Base-by-base conservation (phyloP, 1,284 basidiomycete species). In the Schizophyllum amplum region DNA sequence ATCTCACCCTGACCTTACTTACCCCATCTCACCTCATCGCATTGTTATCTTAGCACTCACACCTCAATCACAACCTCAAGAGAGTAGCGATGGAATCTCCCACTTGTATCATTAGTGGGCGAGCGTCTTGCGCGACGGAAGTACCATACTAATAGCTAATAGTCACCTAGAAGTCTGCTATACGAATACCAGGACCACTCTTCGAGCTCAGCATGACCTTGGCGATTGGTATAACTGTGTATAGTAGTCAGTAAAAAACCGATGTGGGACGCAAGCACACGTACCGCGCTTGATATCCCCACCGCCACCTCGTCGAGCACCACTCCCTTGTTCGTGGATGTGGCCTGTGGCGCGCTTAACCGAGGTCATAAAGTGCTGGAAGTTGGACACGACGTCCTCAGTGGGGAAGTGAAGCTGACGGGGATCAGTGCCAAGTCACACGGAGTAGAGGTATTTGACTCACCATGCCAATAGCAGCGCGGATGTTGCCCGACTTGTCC, bases 401-500 rank as follows among this genome's bases (percentile, higher is more conserved):
- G 84, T 67, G 2, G 88, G 80, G 68, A 92, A 96, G 60, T 84
- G 68, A 70, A 91, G 74, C 90, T 92, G 64, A 17, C 46, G 53
- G 23, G 62, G 6, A 26, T 56, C 24, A 55, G 51, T 26, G 23
- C 22, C 13, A 20, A 46, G 25, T 17, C 26, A 48, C 49, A 53
- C 26, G 46, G 57, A 24, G 17, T 4, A 11, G 15, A 21, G 20
- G 53, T 24, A 55, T 25, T 57, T 51, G 64, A 67, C 71, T 62
- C 61, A 84, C 90, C 69, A 81, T 83, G 20, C 80, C 88, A 66
- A 93, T 84, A 23, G 91, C 82, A 59, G 87, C 82, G 52, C 91
- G 83, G 57, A 98, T 92, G 24, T 87, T 87, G 15, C 95, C 95
- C 26, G 80, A 73, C 68, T 90, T 88, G 73, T 98, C 94, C 11